Evolutionary conservation across 495 filamentous ascomycete species (phyloP).

Genomic region (Glonium stellatum): DNA sequence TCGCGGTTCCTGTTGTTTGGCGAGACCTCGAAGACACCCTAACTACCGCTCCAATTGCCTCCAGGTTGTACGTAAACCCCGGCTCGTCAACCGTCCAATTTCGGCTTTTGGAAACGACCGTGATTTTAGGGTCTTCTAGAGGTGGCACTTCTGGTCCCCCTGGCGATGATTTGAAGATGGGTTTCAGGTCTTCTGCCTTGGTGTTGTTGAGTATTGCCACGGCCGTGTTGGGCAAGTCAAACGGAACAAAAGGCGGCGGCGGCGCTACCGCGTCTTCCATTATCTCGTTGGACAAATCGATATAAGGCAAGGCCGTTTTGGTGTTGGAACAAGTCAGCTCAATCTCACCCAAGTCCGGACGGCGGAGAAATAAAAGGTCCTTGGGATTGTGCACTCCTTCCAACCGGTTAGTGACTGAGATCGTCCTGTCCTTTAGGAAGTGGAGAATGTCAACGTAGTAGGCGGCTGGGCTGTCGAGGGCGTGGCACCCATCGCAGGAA

Average conservation of each 20-base stretch:
- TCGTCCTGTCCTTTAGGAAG: background rate
- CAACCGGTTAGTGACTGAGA: background rate
- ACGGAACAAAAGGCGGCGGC: background rate
- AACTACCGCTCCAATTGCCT: background rate
- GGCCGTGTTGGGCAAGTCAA: background rate
- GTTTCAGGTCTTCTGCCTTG: background rate
- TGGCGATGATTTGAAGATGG: too few species aligned
- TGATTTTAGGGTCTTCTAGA: background rate
- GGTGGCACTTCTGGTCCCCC: too few species aligned
- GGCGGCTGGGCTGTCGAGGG: background rate
- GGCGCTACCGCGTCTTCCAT: slow-evolving; percentile 25
- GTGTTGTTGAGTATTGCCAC: background rate
- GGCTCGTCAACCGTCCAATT: background rate
- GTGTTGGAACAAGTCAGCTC: slow-evolving; percentile 35
- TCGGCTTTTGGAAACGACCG: background rate
- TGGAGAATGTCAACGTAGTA: background rate
- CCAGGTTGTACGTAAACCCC: background rate
- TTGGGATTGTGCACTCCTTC: background rate
- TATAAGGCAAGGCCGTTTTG: slow-evolving; percentile 33
- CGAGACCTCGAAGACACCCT: background rate
- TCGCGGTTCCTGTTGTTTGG: background rate
- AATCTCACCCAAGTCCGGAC: slow-evolving; percentile 24
- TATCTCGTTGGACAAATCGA: slow-evolving; percentile 37
- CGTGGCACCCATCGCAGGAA: background rate
- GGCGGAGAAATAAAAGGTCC: background rate